Evolutionary conservation across 306 rosid species (phyloP).

Genomic region (peach (Prunus persica)): DNA sequence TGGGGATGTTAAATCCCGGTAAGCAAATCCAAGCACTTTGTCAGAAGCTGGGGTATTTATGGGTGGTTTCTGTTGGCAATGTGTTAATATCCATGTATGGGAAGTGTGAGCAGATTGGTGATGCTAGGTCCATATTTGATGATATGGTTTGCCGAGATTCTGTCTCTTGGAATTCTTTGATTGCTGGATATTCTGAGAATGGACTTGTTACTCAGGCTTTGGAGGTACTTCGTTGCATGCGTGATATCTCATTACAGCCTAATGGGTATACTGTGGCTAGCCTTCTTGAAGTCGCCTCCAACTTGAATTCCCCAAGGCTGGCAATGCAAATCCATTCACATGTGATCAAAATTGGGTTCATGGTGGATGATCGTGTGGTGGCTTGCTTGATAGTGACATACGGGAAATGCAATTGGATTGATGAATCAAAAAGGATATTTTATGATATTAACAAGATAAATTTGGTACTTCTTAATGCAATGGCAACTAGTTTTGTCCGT

Average conservation of each 20-base stretch:
- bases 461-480: not conserved
- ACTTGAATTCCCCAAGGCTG: not conserved
- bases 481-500: not conserved
- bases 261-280: conserved; percentile 11
- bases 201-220: conserved; percentile 3
- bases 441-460: not conserved
- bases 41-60: not conserved
- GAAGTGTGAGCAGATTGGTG: conserved; percentile 3
- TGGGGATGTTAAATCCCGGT: not conserved
- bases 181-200: conserved; percentile 5
- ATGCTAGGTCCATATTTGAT: conserved; percentile 8
- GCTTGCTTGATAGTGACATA: conserved; percentile 10
- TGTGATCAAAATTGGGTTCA: conserved; percentile 6
- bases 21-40: conserved; percentile 25
- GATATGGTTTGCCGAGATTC: conserved; percentile 9
- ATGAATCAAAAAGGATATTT: conserved; percentile 7
- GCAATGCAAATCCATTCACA: conserved; percentile 16
- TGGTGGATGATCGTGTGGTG: conserved; percentile 7
- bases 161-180: conserved; percentile 21
- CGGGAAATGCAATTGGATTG: not conserved
- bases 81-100: conserved; percentile 11
- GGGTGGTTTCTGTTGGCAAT: conserved; percentile 7
- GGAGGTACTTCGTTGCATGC: not conserved
- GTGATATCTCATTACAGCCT: conserved; percentile 6
- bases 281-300: conserved; percentile 10